These are phyloP conservation scores for Taiozyma sp. DNA, from an alignment of 1,139 yeast species.

Conservation along the genomic window DNA sequence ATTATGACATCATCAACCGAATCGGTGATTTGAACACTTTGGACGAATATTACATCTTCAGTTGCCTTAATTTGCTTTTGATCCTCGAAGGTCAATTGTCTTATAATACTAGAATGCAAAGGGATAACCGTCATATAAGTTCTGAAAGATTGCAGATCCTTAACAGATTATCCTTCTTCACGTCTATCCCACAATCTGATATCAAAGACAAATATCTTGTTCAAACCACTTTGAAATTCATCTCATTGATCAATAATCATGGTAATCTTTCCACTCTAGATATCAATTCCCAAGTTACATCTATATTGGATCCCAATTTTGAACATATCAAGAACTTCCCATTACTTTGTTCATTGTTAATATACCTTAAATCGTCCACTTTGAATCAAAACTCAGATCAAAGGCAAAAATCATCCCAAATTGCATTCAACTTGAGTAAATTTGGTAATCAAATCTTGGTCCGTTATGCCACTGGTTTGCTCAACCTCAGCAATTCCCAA, in stretches of 20 bases:
- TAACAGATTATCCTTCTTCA: background rate
- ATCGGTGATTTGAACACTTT: background rate
- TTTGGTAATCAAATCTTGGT: constrained; percentile 19
- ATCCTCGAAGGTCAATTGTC: constrained; percentile 13
- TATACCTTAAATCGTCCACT: constrained; percentile 19
- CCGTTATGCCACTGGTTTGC: constrained; percentile 19
- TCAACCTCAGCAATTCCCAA: constrained; percentile 16
- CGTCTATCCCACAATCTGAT: background rate
- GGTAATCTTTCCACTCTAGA: constrained; percentile 10
- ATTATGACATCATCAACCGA: constrained; percentile 4
- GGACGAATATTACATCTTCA: constrained; percentile 13
- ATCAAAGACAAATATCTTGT: constrained; percentile 11
- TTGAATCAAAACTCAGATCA: constrained; percentile 22
- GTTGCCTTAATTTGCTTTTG: constrained; percentile 10
- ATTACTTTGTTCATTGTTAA: constrained; percentile 15
- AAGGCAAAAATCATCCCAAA: constrained; percentile 23
- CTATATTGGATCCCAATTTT: constrained; percentile 12
- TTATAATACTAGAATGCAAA: constrained; percentile 5
- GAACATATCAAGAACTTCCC: constrained; percentile 15
- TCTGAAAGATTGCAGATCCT: background rate
- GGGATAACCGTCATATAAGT: background rate
- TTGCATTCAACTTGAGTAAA: constrained; percentile 21
- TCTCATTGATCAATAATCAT: constrained; percentile 12
- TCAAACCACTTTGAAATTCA: constrained; percentile 7
- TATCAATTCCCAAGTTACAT: constrained; percentile 9